phyloP scores from a whole-genome alignment of 176 grass and related monocot species.

The Bonia amplexicaulis region DNA sequence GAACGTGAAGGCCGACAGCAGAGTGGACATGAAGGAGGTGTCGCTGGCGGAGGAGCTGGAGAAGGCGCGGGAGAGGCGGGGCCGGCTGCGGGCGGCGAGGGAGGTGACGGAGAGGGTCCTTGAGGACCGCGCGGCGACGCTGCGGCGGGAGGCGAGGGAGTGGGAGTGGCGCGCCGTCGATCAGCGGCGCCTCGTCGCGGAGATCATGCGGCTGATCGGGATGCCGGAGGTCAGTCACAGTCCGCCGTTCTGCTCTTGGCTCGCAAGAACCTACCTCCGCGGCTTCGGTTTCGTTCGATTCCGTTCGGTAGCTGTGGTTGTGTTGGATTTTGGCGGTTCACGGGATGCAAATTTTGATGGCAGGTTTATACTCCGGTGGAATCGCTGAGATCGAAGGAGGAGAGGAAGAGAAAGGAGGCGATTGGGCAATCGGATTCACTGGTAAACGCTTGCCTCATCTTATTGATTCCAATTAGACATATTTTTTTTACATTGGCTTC shows the following conservation, averaged over 20 bases:
- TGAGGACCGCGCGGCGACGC: not conserved
- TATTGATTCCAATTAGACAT: not conserved
- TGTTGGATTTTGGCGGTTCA: not conserved
- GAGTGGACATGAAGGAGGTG: not conserved
- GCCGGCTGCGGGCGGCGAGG: slow-evolving; percentile 24
- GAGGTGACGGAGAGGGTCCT: slow-evolving; percentile 8
- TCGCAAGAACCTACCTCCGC: not conserved
- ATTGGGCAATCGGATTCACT: not conserved
- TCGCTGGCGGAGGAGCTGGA: slow-evolving; percentile 53
- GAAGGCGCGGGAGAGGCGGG: slow-evolving; percentile 34
- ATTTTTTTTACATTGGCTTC: no score
- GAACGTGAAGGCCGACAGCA: not conserved
- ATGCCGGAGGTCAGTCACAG: slow-evolving; percentile 24
- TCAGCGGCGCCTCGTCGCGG: slow-evolving; percentile 24
- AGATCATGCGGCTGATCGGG: slow-evolving; percentile 44
- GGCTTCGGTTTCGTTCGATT: not conserved
- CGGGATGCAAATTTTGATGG: not conserved
- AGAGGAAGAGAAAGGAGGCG: slow-evolving; percentile 17
- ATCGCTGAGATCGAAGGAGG: slow-evolving; percentile 42
- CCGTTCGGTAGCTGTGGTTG: no score
- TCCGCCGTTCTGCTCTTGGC: not conserved
- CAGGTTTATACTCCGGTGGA: slow-evolving; percentile 36
- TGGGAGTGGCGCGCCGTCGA: slow-evolving; percentile 23
- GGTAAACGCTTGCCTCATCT: not conserved
- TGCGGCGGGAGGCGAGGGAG: slow-evolving; percentile 5